Evolutionary conservation across 257 asterid genomes (phyloP), one percentile per base, ranked within the genome.

Genomic region (Solanum paucissectum): DNA sequence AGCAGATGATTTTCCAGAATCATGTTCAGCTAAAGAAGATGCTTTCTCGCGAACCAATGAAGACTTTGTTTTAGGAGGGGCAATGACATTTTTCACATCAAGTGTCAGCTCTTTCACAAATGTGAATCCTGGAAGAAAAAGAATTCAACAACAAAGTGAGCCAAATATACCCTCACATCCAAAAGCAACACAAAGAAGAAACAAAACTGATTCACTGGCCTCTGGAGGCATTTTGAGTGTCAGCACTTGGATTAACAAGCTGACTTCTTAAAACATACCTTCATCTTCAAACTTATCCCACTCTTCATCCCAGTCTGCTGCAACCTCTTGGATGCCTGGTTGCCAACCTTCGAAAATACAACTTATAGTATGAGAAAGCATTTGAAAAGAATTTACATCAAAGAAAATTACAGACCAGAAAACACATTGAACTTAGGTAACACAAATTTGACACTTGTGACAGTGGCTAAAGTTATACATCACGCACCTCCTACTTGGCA

Each of bases 231-330:
- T 40, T 40, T n/a, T 76, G 58, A 38, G 60, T 12, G 23, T 75
- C 83, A 37, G 55, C 49, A 73, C 29, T 34, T 36, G 12, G 18
- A 9, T 73, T 32, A 40, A 16, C 32, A 69, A 87, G 33, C 81
- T 36, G 90, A 64, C 72, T 58, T 37, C 55, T 25, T 40, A 73
- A 29, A 58, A 76, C 84, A 86, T 93, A 97, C 99, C 99, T 93
- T 96, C 98, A 89, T 95, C 98, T 91, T 95, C 99, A 88, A 97
- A 95, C 93, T 93, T 93, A 91, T 96, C 99, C 99, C 99, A 97
- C 84, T 86, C 93, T 92, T 94, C 99, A 89, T 97, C 97, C 99
- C 98, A 97, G 89, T 97, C 99, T 91, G 99, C 99, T 58, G 98
- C 96, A 87, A 93, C 92, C 88, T 89, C 97, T 94, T 91, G 98